These are phyloP conservation scores for Catunica adiposa DNA, from an alignment of 2,329 filamentous ascomycete species.

Conservation along the genomic window DNA sequence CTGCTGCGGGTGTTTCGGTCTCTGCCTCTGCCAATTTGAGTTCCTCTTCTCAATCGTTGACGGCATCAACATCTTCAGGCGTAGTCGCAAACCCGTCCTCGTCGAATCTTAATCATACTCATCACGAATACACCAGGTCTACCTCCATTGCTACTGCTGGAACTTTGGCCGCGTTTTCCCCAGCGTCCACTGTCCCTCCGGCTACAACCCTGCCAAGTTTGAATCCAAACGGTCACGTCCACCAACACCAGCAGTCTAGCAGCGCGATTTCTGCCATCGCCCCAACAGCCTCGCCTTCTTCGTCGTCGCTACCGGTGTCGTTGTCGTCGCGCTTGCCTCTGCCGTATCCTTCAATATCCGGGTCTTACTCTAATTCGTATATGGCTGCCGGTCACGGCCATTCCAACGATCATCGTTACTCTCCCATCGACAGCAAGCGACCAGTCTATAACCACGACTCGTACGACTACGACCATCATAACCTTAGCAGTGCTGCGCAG, in stretches of 20 bases:
- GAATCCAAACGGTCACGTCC: constrained; percentile 9
- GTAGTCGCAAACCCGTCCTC: background rate
- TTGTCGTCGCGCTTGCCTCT: constrained; percentile 5
- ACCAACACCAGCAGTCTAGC: constrained; percentile 6
- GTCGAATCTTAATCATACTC: background rate
- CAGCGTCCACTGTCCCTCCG: constrained; percentile 3
- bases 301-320: constrained; percentile 1
- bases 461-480: constrained; percentile 12
- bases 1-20: no score
- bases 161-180: constrained; percentile 7
- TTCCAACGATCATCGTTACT: constrained; percentile 5
- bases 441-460: constrained; percentile 10
- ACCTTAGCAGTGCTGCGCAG: background rate
- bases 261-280: constrained; percentile 13
- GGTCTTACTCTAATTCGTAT: constrained; percentile 3
- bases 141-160: constrained; percentile 5
- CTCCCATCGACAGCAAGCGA: background rate
- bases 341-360: constrained; percentile 7
- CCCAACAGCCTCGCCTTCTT: constrained; percentile 8
- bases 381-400: background rate
- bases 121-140: constrained; percentile 6
- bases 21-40: no score
- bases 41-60: no score
- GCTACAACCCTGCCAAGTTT: constrained; percentile 10
- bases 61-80: background rate